Base-by-base conservation (phyloP, 1,284 basidiomycete species). In the Trichosporon sp. region DNA sequence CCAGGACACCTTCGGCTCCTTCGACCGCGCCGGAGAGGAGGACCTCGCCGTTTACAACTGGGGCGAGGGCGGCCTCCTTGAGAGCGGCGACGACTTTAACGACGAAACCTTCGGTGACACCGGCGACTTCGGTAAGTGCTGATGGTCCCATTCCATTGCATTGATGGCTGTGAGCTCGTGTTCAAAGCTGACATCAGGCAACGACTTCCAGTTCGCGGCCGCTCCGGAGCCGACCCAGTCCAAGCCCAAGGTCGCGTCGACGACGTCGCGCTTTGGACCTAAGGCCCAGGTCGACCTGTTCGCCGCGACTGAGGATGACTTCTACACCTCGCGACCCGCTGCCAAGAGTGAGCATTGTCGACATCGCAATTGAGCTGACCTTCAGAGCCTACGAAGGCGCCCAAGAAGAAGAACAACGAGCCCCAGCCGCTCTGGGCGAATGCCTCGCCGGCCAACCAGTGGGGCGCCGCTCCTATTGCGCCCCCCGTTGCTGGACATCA, bases 51-150 rank as follows among this genome's bases (percentile, higher is more conserved):
- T 84, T 7, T 84, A 84, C 72, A 79, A 80, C 44, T 84, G 83
- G 81, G 79, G 80, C 53, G 92, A 93, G 63, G 90, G 89, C 75
- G 88, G 95, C 11, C 87, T 98, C 70, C 89, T 91, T 76, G 96
- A 98, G 81, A 90, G 89, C 44, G 89, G 89, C 64, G 94, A 97
- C 85, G 93, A 95, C 73, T 81, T 94, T 75, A 97, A 98, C 82
- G 93, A 97, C 79, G 94, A 97, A 85, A 99, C 96, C 1, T 99
- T 99, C 84, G 96, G 95, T 44, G 87, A 84, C 47, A 77, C 84
- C 60, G 89, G 86, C 27, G 83, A 81, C 69, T 86, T 94, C 70
- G 91, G 93, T 92, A 80, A 85, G 88, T 81, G 12, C 8, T 42
- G 69, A 21, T 21, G 11, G 12, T n/a, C 27, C 64, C 2, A 4